phyloP scores from a whole-genome alignment of 2,329 filamentous ascomycete species.

The Nannizziopsis arthrosporioides region DNA sequence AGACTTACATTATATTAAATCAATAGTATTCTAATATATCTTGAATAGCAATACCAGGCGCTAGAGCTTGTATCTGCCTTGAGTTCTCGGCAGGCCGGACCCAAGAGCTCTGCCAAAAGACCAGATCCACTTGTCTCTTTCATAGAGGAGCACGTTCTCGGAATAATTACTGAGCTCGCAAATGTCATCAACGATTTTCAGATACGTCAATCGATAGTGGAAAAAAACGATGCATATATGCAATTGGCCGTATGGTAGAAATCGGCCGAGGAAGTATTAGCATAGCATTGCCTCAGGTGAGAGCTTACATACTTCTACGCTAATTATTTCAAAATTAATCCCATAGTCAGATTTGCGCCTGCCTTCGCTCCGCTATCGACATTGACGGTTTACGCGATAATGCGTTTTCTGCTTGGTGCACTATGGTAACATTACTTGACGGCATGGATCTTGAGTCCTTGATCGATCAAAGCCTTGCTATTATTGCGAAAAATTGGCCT shows the following conservation, averaged over 20 bases:
- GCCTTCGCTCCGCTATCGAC: constrained; percentile 70
- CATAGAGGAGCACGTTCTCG: constrained; percentile 71
- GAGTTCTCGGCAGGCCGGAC: constrained; percentile 39
- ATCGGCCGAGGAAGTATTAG: constrained; percentile 62
- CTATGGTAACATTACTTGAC: constrained; percentile 62
- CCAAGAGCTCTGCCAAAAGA: constrained; percentile 37
- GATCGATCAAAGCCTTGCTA: constrained; percentile 78
- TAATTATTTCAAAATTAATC: constrained; percentile 7
- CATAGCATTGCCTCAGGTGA: constrained; percentile 72
- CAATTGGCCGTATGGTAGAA: constrained; percentile 77
- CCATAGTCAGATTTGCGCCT: constrained; percentile 65
- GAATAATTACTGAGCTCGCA: constrained; percentile 72
- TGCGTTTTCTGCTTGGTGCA: constrained; percentile 74
- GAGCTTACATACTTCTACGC: constrained; percentile 17
- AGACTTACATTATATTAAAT: not conserved
- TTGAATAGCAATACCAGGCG: constrained; percentile 38
- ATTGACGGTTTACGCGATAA: constrained; percentile 61
- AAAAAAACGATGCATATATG: constrained; percentile 69
- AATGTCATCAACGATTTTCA: constrained; percentile 61
- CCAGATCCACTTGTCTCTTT: constrained; percentile 57
- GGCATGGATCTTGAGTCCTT: constrained; percentile 68
- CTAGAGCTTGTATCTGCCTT: constrained; percentile 41
- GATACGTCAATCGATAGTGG: constrained; percentile 46
- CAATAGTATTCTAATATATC: constrained; percentile 18
- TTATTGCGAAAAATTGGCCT: constrained; percentile 71